Base-by-base conservation (phyloP, 108 stramenopile species). In the Skeletonema marinoi region DNA sequence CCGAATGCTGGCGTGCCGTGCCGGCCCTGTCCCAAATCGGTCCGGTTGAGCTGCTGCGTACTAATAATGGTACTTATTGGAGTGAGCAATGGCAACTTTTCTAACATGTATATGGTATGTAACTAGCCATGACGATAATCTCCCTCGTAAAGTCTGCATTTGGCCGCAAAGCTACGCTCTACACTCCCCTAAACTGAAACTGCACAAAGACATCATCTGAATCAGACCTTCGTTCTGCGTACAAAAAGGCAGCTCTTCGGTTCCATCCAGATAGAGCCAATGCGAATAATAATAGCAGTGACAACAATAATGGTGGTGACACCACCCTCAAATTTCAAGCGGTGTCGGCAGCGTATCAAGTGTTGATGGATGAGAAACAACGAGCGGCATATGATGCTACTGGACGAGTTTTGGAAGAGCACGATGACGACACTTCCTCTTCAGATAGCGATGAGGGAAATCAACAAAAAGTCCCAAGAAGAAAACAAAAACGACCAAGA, bases 261-360 rank as follows among this genome's bases (percentile, higher is more conserved):
- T 58, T 74, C 25, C 78, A 78, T 30, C 78, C 78, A 35, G 78
- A 78, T 56, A 65, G 66, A 29, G n/a, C 46, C 19, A 42, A 25
- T 44, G 36, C 11, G 13, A 13, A 63, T 1, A 35, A 19, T 19
- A 19, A 17, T 19, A 16, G 0, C 44, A 46, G 3, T 4, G 16
- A n/a, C 44, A 12, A 11, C 44, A n/a, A 46, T 11, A 11, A 41
- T 16, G 44, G 64, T 33, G 70, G 17, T 10, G 70, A 66, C 6
- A 68, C 73, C 44, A 80, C 66, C 5, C 73, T 80, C 51, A 80
- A 80, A 36, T 80, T 80, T 35, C 78, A 80, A 48, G 78, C 78
- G 16, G 73, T 71, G 4, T 80, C 73, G 29, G 78, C 74, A 12
- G 78, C 78, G 8, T 80, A 80, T 46, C 70, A 74, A 31, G 31